Evolutionary conservation across 768 basidiomycete species (phyloP).

Genomic region (Podaxis sp.): DNA sequence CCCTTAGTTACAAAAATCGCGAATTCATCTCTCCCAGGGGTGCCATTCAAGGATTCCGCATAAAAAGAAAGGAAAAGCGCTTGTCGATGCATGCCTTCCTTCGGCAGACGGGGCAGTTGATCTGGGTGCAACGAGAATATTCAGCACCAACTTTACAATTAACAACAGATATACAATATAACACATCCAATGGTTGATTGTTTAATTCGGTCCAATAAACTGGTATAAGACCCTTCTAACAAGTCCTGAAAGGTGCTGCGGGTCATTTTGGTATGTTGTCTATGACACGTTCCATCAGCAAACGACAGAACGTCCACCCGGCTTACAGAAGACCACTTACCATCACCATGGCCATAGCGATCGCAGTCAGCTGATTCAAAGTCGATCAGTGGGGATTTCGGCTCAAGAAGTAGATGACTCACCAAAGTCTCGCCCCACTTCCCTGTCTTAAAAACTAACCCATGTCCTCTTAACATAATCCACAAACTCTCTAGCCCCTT

Average conservation of each 20-base stretch:
- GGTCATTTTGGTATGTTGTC: constrained; percentile 82
- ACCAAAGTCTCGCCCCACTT: constrained; percentile 86
- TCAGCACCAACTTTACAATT: neutral
- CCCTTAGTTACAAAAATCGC: too few relatives aligned
- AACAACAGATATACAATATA: neutral
- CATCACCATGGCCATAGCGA: constrained; percentile 89
- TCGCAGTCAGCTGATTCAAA: constrained; percentile 46
- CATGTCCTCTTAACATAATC: constrained; percentile 71
- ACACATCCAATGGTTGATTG: neutral
- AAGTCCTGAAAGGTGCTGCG: constrained; percentile 76
- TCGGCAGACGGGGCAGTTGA: neutral
- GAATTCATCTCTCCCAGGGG: too few relatives aligned
- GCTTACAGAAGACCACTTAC: constrained; percentile 30
- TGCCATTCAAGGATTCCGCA: too few relatives aligned
- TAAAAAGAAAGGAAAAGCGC: neutral
- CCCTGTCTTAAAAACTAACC: constrained; percentile 68
- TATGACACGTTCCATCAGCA: constrained; percentile 22
- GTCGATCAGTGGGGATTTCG: neutral
- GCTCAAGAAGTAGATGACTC: constrained; percentile 22
- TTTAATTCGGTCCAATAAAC: constrained; percentile 81
- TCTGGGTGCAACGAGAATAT: neutral
- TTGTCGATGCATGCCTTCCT: neutral
- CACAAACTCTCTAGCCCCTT: constrained; percentile 90
- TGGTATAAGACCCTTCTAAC: constrained; percentile 83
- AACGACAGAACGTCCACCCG: neutral